phyloP scores from a whole-genome alignment of 148 eudicot genomes.

The Diospyros kaki region DNA sequence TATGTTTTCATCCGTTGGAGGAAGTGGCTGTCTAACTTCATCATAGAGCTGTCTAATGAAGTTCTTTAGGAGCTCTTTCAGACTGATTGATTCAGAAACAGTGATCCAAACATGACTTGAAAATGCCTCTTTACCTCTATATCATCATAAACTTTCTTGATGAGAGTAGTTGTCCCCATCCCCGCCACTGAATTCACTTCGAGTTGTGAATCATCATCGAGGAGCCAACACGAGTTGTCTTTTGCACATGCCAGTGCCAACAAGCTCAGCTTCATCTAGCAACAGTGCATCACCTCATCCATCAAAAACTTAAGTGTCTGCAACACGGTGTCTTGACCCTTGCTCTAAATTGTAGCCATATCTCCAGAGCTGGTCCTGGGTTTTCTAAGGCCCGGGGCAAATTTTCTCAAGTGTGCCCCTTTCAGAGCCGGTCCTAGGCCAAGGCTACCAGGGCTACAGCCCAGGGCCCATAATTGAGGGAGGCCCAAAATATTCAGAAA shows the following conservation, averaged over 20 bases:
- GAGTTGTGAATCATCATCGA: background rate
- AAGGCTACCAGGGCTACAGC: too few relatives aligned
- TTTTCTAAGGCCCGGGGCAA: too few relatives aligned
- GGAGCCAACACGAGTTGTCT: background rate
- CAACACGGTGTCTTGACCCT: background rate
- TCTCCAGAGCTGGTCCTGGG: too few relatives aligned
- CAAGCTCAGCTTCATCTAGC: slow-evolving; percentile 6
- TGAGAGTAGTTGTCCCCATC: slow-evolving; percentile 20
- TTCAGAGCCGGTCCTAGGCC: too few relatives aligned
- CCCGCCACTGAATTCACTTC: slow-evolving; percentile 15
- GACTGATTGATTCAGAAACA: slow-evolving; percentile 8
- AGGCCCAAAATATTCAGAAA: too few relatives aligned
- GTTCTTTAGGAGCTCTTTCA: background rate
- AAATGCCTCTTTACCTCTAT: background rate
- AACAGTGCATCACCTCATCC: slow-evolving; percentile 3
- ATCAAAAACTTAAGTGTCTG: background rate
- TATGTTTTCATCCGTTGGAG: slow-evolving; percentile 6
- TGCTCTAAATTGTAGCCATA: background rate
- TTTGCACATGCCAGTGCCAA: slow-evolving; percentile 6
- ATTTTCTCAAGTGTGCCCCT: too few relatives aligned
- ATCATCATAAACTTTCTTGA: slow-evolving; percentile 9
- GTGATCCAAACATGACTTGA: slow-evolving; percentile 9
- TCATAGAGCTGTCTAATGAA: background rate
- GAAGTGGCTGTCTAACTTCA: background rate
- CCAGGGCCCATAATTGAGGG: too few relatives aligned